A percentile compares a stretch with the other conserved stretches of the same genome.
phyloP scores from a whole-genome alignment of 2,329 filamentous ascomycete species.

The Emergomyces pasteurianus region DNA sequence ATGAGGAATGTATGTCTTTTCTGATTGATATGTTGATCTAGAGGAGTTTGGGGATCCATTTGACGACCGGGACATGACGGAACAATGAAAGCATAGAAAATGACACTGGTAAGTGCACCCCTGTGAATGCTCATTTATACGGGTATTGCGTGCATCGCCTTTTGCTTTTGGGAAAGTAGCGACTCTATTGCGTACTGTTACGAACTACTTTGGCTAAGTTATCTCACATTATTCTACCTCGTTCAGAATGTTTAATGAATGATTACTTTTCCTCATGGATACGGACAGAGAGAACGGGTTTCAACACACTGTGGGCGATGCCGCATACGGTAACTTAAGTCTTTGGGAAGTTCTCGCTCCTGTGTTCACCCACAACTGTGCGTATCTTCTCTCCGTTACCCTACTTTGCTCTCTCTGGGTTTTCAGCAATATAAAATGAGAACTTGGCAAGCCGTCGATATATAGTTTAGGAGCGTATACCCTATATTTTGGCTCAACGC shows the following conservation, averaged over 20 bases:
- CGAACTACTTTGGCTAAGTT: background rate
- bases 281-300: background rate
- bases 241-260: background rate
- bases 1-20: background rate
- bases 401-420: conserved; percentile 13
- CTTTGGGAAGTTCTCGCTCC: conserved; percentile 51
- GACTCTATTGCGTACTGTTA: background rate
- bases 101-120: background rate
- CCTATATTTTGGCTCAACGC: background rate
- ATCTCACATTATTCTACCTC: background rate
- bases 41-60: conserved; percentile 37
- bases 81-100: background rate
- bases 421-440: conserved; percentile 8
- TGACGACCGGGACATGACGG: conserved; percentile 29
- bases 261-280: background rate
- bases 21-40: conserved; percentile 12
- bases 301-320: conserved; percentile 61
- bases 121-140: background rate
- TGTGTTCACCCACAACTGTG: conserved; percentile 37
- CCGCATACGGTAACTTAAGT: conserved; percentile 66
- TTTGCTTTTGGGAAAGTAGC: background rate
- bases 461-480: background rate
- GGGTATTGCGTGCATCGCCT: background rate
- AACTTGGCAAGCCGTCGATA: background rate
- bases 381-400: conserved; percentile 17